Conservation (phyloP, 2,329 filamentous ascomycete genomes). For the Niveomyces coronatus region DNA sequence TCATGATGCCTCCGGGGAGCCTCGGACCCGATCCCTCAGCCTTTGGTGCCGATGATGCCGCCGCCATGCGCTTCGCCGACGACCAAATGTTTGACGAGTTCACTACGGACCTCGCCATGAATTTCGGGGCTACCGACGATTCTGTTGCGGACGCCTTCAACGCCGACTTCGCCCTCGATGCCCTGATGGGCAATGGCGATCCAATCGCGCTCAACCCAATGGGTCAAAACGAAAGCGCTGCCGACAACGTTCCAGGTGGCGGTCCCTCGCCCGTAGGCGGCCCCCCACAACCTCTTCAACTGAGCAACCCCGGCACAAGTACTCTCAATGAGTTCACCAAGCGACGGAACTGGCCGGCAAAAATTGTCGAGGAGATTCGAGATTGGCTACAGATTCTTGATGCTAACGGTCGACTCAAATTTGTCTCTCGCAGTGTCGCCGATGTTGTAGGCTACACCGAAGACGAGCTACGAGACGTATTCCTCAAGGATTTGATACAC, state of each 20-base stretch:
- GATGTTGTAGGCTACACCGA: conserved; percentile 64
- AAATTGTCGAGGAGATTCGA: conserved; percentile 79
- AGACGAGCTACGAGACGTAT: conserved; percentile 60
- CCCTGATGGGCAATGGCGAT: conserved; percentile 13
- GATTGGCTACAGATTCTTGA: conserved; percentile 85
- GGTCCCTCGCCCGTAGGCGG: conserved; percentile 31
- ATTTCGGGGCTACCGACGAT: conserved; percentile 1
- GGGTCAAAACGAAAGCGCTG: conserved; percentile 22
- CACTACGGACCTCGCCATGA: conserved; percentile 4
- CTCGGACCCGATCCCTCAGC: not conserved
- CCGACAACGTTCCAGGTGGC: conserved; percentile 30
- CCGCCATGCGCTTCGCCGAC: conserved; percentile 7
- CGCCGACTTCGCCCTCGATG: conserved; percentile 7
- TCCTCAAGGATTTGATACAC: conserved; percentile 76
- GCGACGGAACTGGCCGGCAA: conserved; percentile 70
- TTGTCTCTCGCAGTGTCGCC: conserved; percentile 72
- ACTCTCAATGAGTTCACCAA: conserved; percentile 50
- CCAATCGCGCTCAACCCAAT: conserved; percentile 23
- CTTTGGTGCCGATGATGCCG: not conserved
- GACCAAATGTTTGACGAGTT: conserved; percentile 6
- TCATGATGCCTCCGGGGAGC: not conserved
- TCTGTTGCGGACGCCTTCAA: conserved; percentile 5
- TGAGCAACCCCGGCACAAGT: conserved; percentile 23
- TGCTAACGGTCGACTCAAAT: conserved; percentile 71
- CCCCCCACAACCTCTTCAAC: conserved; percentile 19